Conservation (phyloP, 2,329 filamentous ascomycete species). For the Alternaria panax region DNA sequence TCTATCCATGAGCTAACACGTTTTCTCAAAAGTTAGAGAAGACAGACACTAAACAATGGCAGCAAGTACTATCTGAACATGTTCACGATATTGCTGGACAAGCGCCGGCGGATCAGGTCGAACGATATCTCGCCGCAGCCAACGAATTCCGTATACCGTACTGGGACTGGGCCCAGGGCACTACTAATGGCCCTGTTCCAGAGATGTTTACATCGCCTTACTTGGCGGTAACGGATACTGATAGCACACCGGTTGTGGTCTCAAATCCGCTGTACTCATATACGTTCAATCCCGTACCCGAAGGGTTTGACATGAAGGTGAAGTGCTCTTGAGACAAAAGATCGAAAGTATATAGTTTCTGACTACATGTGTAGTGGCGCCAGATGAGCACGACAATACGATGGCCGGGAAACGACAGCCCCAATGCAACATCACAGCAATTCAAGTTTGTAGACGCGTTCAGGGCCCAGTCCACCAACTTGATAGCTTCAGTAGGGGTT, state of each 20-base stretch:
- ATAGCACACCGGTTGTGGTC: conserved; percentile 25
- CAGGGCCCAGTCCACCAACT: conserved; percentile 18
- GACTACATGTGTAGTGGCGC: conserved; percentile 27
- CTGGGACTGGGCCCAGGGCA: conserved; percentile 45
- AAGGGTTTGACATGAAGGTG: conserved; percentile 38
- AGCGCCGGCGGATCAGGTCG: conserved; percentile 23
- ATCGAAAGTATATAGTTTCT: not conserved
- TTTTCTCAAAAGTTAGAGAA: not conserved
- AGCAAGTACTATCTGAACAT: conserved; percentile 43
- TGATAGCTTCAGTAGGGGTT: conserved; percentile 49
- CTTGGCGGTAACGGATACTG: conserved; percentile 24
- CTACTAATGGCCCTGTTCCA: conserved; percentile 29
- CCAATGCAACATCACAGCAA: conserved; percentile 29
- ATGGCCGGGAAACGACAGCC: conserved; percentile 36
- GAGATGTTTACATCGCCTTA: conserved; percentile 31
- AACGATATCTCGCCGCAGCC: conserved; percentile 36
- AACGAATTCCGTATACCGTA: conserved; percentile 44
- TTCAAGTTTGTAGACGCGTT: conserved; percentile 18
- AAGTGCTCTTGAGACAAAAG: not conserved
- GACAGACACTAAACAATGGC: not conserved
- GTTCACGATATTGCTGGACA: conserved; percentile 28
- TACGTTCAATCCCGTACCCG: conserved; percentile 33
- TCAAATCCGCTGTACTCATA: conserved; percentile 42
- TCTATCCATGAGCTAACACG: not conserved
- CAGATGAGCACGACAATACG: conserved; percentile 36